Evolutionary conservation across 768 basidiomycete genomes (phyloP).

Genomic region (Phlebiopsis gigantea): DNA sequence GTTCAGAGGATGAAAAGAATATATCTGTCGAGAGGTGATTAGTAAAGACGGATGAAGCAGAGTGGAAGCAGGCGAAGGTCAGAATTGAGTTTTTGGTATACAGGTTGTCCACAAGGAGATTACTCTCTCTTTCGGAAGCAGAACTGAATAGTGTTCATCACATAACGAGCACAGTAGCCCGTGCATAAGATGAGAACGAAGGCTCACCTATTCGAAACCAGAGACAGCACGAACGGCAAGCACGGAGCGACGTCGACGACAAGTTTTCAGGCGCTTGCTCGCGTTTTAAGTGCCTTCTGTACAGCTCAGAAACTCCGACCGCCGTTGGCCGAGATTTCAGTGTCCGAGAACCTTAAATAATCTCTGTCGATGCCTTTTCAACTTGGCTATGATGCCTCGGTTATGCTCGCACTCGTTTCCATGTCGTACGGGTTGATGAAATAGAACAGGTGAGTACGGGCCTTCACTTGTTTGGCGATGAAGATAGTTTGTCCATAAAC

Average conservation of each 20-base stretch:
- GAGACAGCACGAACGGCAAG: not conserved
- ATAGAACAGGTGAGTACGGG: constrained; percentile 28
- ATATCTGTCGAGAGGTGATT: not conserved
- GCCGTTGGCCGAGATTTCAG: constrained; percentile 16
- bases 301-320: constrained; percentile 36
- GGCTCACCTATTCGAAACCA: constrained; percentile 14
- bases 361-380: not conserved
- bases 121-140: constrained; percentile 76
- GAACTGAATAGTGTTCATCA: constrained; percentile 61
- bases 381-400: not conserved
- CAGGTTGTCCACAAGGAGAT: constrained; percentile 71
- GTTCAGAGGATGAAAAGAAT: not conserved
- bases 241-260: not conserved
- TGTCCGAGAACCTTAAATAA: not conserved
- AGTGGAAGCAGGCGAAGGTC: constrained; percentile 27
- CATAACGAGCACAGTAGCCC: not conserved
- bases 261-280: not conserved
- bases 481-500: constrained; percentile 62
- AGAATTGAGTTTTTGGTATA: constrained; percentile 53
- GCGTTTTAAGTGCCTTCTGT: constrained; percentile 28
- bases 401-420: not conserved
- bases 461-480: constrained; percentile 29
- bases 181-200: not conserved
- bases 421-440: not conserved
- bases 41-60: not conserved